Base-by-base conservation (phyloP, 306 rosid species). In the Castanea crenata region DNA sequence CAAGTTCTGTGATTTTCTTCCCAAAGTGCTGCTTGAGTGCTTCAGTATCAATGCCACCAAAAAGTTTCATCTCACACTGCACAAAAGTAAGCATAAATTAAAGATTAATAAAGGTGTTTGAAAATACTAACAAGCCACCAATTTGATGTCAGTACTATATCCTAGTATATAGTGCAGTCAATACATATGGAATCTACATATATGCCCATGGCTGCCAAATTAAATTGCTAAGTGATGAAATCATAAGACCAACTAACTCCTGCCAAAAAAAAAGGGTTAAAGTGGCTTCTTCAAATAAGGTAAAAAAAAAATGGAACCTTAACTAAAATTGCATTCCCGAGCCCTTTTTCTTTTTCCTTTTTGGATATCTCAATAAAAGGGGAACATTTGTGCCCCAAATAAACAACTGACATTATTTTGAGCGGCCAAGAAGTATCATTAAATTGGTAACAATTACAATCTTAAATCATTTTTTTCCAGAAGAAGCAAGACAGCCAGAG, bases 31-130 rank as follows among this genome's bases (percentile, higher is more conserved):
- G 91, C 76, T 81, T 90, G 83, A 92, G 92, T 54, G 90, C 76
- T 78, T 86, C 93, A 20, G 89, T 73, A 63, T 89, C 94, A 70
- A 73, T 51, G 80, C 87, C 88, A 55, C 89, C 93, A 58, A 90
- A 82, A 71, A 79, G 85, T 84, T 82, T 87, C 94, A 92, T 90
- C 87, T 92, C 94, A 80, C 91, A 86, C 97, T 92, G 84, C 85
- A 79, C 46, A 78, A 79, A 61, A 70, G 64, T 23, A 54, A 64
- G 51, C 27, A 15, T 14, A 16, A 9, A 19, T 67, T 35, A 67
- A 69, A 58, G 52, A 78, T 65, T 63, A 56, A 73, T 6, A 55
- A 68, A 76, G 63, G 51, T 68, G 74, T 44, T 57, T 44, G 41
- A 54, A 32, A 65, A 77, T 65, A 74, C 15, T 58, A 11, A 58